These are phyloP conservation scores for Diaporthe vaccinii DNA, from an alignment of 2,329 filamentous ascomycete species.

Conservation along the genomic window DNA sequence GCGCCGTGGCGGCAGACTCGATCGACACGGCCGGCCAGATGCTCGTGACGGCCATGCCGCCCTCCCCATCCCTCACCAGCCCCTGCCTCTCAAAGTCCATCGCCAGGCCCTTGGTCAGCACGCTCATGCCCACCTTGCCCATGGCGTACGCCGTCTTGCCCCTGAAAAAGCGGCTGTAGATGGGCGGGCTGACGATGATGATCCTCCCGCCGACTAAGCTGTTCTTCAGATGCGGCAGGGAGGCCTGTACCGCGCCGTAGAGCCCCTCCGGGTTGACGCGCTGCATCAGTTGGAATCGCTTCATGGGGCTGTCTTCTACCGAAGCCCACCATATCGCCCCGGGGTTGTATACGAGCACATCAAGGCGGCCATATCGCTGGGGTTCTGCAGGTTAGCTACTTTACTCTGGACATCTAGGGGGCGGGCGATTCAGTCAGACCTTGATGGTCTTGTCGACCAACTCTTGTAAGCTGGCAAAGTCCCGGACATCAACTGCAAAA, in stretches of 20 bases:
- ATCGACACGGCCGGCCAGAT: constrained; percentile 86
- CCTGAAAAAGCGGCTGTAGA: constrained; percentile 87
- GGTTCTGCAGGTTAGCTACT: not conserved
- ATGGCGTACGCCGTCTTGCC: constrained; percentile 89
- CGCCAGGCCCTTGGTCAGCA: constrained; percentile 83
- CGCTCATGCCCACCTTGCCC: constrained; percentile 85
- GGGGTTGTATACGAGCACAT: constrained; percentile 85
- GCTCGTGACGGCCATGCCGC: constrained; percentile 79
- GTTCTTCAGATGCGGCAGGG: constrained; percentile 73
- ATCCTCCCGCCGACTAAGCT: constrained; percentile 71
- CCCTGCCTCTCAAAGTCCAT: constrained; percentile 83
- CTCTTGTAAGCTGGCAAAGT: constrained; percentile 69
- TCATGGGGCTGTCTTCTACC: constrained; percentile 78
- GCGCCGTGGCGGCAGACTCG: constrained; percentile 79
- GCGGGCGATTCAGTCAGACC: constrained; percentile 45
- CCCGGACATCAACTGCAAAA: constrained; percentile 78
- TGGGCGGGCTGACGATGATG: constrained; percentile 85
- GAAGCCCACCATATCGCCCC: constrained; percentile 89
- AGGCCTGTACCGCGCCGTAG: constrained; percentile 78
- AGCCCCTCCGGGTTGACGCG: constrained; percentile 81
- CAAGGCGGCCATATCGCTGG: constrained; percentile 72
- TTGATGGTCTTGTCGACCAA: constrained; percentile 71
- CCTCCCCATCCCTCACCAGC: constrained; percentile 55
- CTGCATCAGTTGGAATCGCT: constrained; percentile 85
- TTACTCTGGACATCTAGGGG: not conserved